A percentile compares a stretch with the other conserved stretches of the same genome.
phyloP scores from a whole-genome alignment of 805 yeast species.

The Candida maris region DNA sequence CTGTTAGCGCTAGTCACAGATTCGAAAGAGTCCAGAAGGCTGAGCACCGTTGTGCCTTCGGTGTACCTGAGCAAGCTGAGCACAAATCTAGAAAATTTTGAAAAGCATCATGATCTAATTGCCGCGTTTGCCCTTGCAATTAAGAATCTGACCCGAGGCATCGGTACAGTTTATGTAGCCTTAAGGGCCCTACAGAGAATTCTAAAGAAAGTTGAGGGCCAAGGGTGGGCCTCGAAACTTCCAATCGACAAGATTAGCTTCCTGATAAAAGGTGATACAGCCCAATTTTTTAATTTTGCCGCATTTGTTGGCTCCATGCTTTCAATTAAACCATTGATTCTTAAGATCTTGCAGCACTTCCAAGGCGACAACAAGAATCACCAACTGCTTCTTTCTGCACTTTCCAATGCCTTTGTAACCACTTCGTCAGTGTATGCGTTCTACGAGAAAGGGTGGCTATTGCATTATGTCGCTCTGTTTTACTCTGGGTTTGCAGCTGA shows the following conservation, averaged over 20 bases:
- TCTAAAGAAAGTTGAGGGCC: neutral
- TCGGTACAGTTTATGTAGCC: neutral
- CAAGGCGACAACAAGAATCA: neutral
- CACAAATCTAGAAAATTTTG: neutral
- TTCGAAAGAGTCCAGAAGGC: neutral
- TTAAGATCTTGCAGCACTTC: neutral
- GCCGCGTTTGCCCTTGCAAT: neutral
- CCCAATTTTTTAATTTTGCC: constrained; percentile 3
- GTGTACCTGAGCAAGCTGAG: neutral
- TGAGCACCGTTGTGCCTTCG: neutral
- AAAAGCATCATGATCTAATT: neutral
- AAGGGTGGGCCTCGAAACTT: neutral
- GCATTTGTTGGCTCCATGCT: constrained; percentile 1
- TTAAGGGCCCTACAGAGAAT: neutral
- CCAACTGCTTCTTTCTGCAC: neutral
- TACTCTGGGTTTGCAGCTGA: constrained; percentile 5
- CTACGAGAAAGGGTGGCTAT: constrained; percentile 4
- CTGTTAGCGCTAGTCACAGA: neutral
- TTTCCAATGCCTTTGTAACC: constrained; percentile 1
- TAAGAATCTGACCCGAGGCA: neutral
- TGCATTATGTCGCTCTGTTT: constrained; percentile 3
- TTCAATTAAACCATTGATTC: constrained; percentile 2
- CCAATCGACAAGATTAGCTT: neutral
- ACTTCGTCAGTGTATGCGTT: neutral
- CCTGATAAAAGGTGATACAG: neutral